phyloP scores from a whole-genome alignment of 805 yeast species.

The Candida ficus region DNA sequence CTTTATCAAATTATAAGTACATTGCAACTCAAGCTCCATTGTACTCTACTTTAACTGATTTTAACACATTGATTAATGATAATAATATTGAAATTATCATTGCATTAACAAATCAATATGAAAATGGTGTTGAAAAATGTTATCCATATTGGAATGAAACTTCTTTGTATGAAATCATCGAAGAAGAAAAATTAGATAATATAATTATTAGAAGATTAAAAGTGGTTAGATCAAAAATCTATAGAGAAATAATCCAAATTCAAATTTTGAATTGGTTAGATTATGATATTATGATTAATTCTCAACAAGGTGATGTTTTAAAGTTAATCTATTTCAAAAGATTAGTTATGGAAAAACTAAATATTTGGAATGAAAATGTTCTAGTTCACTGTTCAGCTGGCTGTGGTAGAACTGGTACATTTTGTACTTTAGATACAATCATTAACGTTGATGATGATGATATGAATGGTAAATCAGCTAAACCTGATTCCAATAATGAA shows the following conservation, averaged over 20 bases:
- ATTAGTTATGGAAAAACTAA: conserved; percentile 30
- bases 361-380: conserved; percentile 27
- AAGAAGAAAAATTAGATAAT: conserved; percentile 18
- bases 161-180: conserved; percentile 28
- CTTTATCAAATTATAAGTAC: conserved; percentile 34
- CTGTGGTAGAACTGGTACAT: conserved; percentile 93
- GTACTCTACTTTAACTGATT: conserved; percentile 67
- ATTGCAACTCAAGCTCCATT: conserved; percentile 93
- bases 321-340: conserved; percentile 45
- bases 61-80: conserved; percentile 73
- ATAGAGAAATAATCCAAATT: conserved; percentile 59
- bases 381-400: conserved; percentile 95
- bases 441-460: conserved; percentile 29
- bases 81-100: conserved; percentile 62
- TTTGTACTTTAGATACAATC: conserved; percentile 63
- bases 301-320: conserved; percentile 50
- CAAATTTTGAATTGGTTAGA: conserved; percentile 84
- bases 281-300: conserved; percentile 49
- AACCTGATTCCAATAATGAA: background rate
- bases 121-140: conserved; percentile 78
- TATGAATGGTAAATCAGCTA: background rate
- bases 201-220: conserved; percentile 38
- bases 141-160: conserved; percentile 74
- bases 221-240: conserved; percentile 24
- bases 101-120: conserved; percentile 70